These are phyloP conservation scores for Truncatella angustata DNA, from an alignment of 2,329 filamentous ascomycete genomes.

Conservation along the genomic window DNA sequence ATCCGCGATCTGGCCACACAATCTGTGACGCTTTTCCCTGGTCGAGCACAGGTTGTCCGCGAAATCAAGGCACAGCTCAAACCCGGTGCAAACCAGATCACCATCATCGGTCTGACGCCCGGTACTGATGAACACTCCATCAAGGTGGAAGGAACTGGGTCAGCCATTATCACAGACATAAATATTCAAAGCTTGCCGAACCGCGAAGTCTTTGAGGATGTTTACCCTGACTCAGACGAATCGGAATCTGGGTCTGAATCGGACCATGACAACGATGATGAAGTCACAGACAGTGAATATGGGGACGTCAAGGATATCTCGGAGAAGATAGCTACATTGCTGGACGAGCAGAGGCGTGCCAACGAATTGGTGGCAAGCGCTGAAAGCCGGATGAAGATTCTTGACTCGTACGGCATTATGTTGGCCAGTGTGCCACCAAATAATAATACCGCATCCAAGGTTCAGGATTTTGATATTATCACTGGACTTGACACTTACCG, in stretches of 20 bases:
- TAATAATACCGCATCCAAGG: conserved; percentile 26
- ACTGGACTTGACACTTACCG: conserved; percentile 39
- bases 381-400: conserved; percentile 36
- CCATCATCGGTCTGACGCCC: conserved; percentile 52
- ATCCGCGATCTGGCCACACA: conserved; percentile 57
- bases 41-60: conserved; percentile 57
- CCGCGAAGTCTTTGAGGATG: conserved; percentile 50
- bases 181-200: conserved; percentile 57
- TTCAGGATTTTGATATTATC: conserved; percentile 27
- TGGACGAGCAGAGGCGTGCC: conserved; percentile 26
- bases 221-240: conserved; percentile 38
- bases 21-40: conserved; percentile 62
- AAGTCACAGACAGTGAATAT: conserved; percentile 21
- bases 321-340: conserved; percentile 28
- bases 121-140: conserved; percentile 55
- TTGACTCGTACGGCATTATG: conserved; percentile 38
- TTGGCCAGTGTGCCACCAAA: conserved; percentile 17
- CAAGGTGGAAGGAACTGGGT: conserved; percentile 58
- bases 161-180: conserved; percentile 61
- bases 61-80: conserved; percentile 57
- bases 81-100: conserved; percentile 56
- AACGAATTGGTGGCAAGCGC: conserved; percentile 32
- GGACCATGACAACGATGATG: conserved; percentile 25
- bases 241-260: too few relatives aligned
- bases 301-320: conserved; percentile 28